Conservation (phyloP, 352 stramenopile species). For the Albugo candida region DNA sequence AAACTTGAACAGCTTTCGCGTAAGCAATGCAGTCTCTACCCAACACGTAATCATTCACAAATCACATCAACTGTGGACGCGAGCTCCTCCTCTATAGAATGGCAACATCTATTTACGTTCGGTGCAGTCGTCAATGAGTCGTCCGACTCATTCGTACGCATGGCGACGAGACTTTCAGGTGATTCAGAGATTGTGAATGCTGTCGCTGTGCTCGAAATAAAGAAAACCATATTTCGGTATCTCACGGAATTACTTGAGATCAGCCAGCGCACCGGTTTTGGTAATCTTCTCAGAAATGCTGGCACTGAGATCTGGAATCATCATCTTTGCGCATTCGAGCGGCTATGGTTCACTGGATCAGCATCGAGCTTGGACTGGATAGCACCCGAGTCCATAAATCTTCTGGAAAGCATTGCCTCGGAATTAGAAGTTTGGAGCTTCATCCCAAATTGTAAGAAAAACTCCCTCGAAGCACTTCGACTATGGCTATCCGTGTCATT, state of each 20-base stretch:
- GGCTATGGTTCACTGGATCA: slow-evolving; percentile 13
- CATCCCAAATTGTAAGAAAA: slow-evolving; percentile 13
- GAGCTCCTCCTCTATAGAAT: neutral
- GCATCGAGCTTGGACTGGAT: slow-evolving; percentile 14
- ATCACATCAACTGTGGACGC: too few species aligned
- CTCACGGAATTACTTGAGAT: slow-evolving; percentile 14
- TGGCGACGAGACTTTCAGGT: slow-evolving; percentile 2
- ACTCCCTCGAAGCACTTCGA: neutral
- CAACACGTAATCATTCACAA: too few species aligned
- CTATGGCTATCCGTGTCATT: too few species aligned
- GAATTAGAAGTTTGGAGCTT: slow-evolving; percentile 17
- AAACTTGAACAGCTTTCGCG: too few species aligned
- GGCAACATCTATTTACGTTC: slow-evolving; percentile 75
- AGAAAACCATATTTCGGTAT: slow-evolving; percentile 25
- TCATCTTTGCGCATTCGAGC: slow-evolving; percentile 71
- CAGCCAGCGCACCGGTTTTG: slow-evolving; percentile 26
- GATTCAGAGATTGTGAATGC: slow-evolving; percentile 8
- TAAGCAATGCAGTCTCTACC: too few species aligned
- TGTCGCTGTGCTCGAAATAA: slow-evolving; percentile 8
- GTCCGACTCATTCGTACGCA: slow-evolving; percentile 6
- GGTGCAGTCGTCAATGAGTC: slow-evolving; percentile 26
- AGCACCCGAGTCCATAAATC: slow-evolving; percentile 31
- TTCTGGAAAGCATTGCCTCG: slow-evolving; percentile 32
- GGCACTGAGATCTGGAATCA: slow-evolving; percentile 83
- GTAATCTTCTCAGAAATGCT: slow-evolving; percentile 58